Evolutionary conservation across 306 rosid genomes (phyloP), one percentile per base, ranked within the genome.

Genomic region (Ammopiptanthus mongolicus): DNA sequence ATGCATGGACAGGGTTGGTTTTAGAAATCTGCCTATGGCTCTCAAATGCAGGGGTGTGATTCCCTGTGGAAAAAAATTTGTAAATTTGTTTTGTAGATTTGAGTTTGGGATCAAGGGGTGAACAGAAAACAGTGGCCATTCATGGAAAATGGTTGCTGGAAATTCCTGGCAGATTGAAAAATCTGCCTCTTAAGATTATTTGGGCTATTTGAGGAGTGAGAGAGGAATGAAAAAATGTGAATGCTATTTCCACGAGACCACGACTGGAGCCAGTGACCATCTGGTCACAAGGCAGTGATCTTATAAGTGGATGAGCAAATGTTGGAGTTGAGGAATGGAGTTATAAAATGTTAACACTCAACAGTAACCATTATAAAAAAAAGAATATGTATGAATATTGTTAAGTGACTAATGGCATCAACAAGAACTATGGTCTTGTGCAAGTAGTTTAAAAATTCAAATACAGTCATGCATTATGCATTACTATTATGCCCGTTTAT

Each of bases 41-140:
- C 19, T 74, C 44, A 39, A 60, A 47, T 34, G 15, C 68, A 14
- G 61, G 68, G 73, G 29, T n/a, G 64, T 70, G 41, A 25, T 74
- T 75, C 66, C 80, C 25, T 2, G 41, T 21, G 47, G 29, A 39
- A 22, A 31, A 23, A 36, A n/a, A n/a, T n/a, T n/a, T n/a, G 10
- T 44, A n/a, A n/a, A n/a, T 60, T 51, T 48, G 42, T 52, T 69
- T 37, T n/a, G 33, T 19, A 31, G 58, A 58, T 58, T 31, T 31
- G 33, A n/a, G 11, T 48, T 74, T 67, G 76, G 8, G 23, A 57
- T 76, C 66, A 15, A 66, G 34, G 44, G 67, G 22, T 18, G 71
- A 67, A 44, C 15, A 44, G 19, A 29, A 46, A 77, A 47, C 13
- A 37, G 52, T 47, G 2, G 37, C 7, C 34, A 2, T 59, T 69